Conservation (phyloP, 2,329 filamentous ascomycete genomes). For the Colletotrichum sp. region DNA sequence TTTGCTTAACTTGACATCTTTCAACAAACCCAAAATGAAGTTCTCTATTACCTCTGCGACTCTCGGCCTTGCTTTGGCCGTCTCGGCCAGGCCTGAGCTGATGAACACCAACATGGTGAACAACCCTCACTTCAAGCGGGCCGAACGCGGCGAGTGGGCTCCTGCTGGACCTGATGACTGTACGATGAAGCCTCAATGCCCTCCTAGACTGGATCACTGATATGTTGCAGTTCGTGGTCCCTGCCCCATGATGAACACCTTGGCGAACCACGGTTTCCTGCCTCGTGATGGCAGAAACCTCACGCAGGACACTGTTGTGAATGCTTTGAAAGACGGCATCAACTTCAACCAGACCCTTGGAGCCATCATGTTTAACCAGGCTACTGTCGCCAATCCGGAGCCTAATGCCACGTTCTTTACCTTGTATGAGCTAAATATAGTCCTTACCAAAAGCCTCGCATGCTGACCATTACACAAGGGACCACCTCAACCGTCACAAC, state of each 20-base stretch:
- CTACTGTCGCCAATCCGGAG: constrained; percentile 44
- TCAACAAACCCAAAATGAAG: not conserved
- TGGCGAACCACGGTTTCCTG: constrained; percentile 56
- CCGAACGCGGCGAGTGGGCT: not conserved
- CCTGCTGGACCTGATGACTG: constrained; percentile 5
- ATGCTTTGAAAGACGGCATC: constrained; percentile 42
- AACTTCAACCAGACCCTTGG: constrained; percentile 47
- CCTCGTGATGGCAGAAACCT: constrained; percentile 50
- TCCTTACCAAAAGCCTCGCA: not conserved
- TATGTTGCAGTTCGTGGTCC: constrained; percentile 39
- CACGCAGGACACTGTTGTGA: constrained; percentile 38
- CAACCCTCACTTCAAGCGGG: not conserved
- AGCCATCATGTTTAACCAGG: constrained; percentile 45
- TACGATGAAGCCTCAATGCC: not conserved
- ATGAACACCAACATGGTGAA: not conserved
- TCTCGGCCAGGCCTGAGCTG: not conserved
- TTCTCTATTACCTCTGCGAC: not conserved
- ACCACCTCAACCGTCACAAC: constrained; percentile 51
- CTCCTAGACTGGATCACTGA: not conserved
- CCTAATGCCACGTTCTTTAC: constrained; percentile 49
- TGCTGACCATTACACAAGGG: constrained; percentile 16
- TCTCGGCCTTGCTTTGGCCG: not conserved
- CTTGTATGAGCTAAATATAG: constrained; percentile 24
- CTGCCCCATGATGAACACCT: constrained; percentile 56
- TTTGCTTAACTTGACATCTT: not conserved